Conservation (phyloP, 331 rosid species). For the Erythrophleum ivorense region DNA sequence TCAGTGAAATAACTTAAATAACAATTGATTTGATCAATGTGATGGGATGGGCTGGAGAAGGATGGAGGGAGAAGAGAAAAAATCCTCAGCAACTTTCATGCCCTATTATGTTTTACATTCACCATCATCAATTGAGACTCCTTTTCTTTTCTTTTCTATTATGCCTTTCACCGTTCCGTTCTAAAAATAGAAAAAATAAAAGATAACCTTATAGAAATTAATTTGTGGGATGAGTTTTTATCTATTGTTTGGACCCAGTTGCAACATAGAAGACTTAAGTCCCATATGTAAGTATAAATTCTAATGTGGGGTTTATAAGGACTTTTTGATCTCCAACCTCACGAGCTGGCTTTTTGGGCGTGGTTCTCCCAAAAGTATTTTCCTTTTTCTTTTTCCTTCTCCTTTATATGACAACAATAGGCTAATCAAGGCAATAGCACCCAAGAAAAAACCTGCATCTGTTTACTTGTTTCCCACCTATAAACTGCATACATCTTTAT, state of each 20-base stretch:
- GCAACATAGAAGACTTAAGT: neutral
- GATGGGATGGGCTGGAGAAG: neutral
- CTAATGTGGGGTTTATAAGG: neutral
- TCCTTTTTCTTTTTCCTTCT: neutral
- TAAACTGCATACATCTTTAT: neutral
- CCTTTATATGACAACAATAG: neutral
- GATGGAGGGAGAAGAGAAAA: too few relatives aligned
- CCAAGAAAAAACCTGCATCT: neutral
- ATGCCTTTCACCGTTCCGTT: too few relatives aligned
- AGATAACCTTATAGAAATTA: neutral
- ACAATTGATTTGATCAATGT: neutral
- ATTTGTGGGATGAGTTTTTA: neutral
- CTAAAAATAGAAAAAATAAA: neutral
- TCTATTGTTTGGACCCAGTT: neutral
- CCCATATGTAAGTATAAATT: neutral
- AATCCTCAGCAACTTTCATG: too few relatives aligned
- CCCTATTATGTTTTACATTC: too few relatives aligned
- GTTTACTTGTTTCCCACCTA: constrained; percentile 7
- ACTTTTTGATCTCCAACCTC: neutral
- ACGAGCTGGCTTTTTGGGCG: neutral
- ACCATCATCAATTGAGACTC: too few relatives aligned
- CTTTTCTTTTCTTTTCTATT: too few relatives aligned
- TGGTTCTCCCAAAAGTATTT: neutral
- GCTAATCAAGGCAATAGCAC: neutral
- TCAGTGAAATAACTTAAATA: neutral